Conservation (phyloP, 805 yeast species). For the Schizosaccharomyces osmophilus region DNA sequence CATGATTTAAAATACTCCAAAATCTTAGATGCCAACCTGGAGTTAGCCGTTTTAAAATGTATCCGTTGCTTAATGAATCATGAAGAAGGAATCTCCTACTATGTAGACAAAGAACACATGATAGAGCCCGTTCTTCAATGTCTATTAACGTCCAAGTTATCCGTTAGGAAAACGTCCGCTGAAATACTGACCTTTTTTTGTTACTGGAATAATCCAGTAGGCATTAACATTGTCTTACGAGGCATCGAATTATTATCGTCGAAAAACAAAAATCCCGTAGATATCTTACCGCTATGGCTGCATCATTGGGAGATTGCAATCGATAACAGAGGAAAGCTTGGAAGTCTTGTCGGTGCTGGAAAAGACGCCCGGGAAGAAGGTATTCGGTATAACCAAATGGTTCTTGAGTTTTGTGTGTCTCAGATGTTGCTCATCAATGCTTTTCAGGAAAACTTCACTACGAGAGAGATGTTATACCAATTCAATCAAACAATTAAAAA, state of each 20-base stretch:
- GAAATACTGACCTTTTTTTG: constrained; percentile 43
- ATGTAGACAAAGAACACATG: constrained; percentile 19
- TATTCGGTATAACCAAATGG: constrained; percentile 28
- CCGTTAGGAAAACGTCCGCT: constrained; percentile 56
- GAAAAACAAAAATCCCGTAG: not conserved
- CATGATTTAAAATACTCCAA: constrained; percentile 13
- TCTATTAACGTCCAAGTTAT: constrained; percentile 44
- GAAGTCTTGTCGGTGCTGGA: constrained; percentile 78
- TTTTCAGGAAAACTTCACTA: constrained; percentile 5
- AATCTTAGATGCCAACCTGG: constrained; percentile 35
- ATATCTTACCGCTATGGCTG: constrained; percentile 45
- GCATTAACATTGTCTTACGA: constrained; percentile 32
- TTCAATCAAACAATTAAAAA: not conserved
- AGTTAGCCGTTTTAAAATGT: constrained; percentile 52
- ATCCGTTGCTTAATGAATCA: constrained; percentile 48
- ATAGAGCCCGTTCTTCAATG: constrained; percentile 47
- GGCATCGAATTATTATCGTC: constrained; percentile 21
- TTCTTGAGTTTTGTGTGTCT: constrained; percentile 46
- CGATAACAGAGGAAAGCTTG: constrained; percentile 71
- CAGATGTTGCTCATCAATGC: constrained; percentile 50
- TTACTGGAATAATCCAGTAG: constrained; percentile 20
- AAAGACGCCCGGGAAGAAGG: constrained; percentile 44
- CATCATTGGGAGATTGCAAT: constrained; percentile 37
- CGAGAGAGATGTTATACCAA: not conserved
- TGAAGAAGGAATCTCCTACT: constrained; percentile 35